Evolutionary conservation across 2,329 filamentous ascomycete genomes (phyloP).

Genomic region (Pestalotiopsis sp.): DNA sequence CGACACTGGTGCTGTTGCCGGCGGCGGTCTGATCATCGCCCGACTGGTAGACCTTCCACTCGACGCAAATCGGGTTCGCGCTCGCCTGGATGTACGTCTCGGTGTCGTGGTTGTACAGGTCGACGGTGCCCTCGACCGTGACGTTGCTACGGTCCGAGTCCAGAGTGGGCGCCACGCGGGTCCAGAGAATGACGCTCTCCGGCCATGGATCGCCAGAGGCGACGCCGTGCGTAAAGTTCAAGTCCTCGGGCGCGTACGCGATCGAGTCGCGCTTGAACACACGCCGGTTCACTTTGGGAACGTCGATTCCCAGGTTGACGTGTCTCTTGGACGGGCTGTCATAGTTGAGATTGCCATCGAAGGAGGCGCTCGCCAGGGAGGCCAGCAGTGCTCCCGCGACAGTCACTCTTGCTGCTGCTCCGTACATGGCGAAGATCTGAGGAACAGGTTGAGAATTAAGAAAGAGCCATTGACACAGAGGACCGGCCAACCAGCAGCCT

Average conservation of each 20-base stretch:
- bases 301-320: conserved; percentile 64
- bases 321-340: conserved; percentile 68
- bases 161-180: conserved; percentile 45
- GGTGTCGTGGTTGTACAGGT: conserved; percentile 51
- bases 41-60: conserved; percentile 8
- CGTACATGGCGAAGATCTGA: neutral
- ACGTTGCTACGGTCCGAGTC: conserved; percentile 50
- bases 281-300: conserved; percentile 62
- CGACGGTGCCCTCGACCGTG: conserved; percentile 44
- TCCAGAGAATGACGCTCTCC: conserved; percentile 62
- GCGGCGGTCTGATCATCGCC: conserved; percentile 37
- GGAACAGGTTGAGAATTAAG: neutral
- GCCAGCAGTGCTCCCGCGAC: neutral
- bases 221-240: conserved; percentile 69
- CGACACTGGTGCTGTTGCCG: conserved; percentile 40
- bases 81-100: conserved; percentile 46
- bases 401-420: neutral
- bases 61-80: conserved; percentile 62
- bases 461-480: neutral
- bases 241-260: conserved; percentile 43
- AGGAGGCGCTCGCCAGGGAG: conserved; percentile 18
- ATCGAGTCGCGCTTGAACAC: conserved; percentile 46
- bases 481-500: neutral
- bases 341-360: conserved; percentile 65
- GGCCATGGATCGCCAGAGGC: conserved; percentile 53